Evolutionary conservation across 2,329 filamentous ascomycete genomes (phyloP).

Genomic region (Botrytis deweyae): DNA sequence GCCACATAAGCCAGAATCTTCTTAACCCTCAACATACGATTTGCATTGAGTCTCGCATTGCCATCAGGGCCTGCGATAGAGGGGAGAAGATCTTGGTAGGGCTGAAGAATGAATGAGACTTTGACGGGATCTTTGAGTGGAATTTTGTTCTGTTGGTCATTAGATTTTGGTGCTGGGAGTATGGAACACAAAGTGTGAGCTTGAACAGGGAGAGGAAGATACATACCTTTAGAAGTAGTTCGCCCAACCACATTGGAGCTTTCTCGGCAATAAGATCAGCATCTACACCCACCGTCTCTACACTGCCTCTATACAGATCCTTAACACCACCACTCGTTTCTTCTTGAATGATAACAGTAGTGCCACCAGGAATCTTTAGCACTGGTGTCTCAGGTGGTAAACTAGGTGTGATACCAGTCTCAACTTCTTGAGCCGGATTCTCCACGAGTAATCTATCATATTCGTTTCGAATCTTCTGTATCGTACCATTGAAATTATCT

Average conservation of each 20-base stretch:
- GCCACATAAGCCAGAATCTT: conserved; percentile 93
- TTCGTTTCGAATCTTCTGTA: conserved; percentile 70
- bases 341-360: conserved; percentile 68
- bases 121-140: conserved; percentile 91
- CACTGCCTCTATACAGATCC: conserved; percentile 88
- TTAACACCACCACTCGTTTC: conserved; percentile 68
- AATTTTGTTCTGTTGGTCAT: conserved; percentile 63
- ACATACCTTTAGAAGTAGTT: conserved; percentile 71
- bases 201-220: background rate
- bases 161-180: background rate
- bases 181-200: background rate
- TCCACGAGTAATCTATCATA: conserved; percentile 69
- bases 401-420: conserved; percentile 66
- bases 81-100: conserved; percentile 73
- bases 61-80: conserved; percentile 71
- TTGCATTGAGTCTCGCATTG: conserved; percentile 91
- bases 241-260: conserved; percentile 88
- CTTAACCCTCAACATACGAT: conserved; percentile 91
- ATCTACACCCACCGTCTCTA: conserved; percentile 73
- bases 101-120: conserved; percentile 89
- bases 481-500: conserved; percentile 69
- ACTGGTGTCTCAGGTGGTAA: conserved; percentile 73
- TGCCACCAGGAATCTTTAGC: conserved; percentile 66
- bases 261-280: conserved; percentile 81
- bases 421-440: conserved; percentile 53